Conservation (phyloP, 2,329 filamentous ascomycete genomes). For the Trichoderma sp. region DNA sequence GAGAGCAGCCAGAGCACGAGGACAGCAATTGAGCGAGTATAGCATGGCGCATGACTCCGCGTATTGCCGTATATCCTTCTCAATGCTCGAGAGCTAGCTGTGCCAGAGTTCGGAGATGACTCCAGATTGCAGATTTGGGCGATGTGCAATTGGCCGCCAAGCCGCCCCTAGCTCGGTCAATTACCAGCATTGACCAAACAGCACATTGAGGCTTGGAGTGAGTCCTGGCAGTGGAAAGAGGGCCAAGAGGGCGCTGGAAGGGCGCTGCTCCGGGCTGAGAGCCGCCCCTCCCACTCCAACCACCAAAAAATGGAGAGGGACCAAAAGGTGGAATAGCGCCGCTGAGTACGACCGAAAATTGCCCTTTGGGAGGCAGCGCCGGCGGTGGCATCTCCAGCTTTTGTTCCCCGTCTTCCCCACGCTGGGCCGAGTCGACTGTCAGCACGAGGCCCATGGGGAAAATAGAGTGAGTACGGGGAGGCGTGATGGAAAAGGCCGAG, state of each 20-base stretch:
- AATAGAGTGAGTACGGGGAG: constrained; percentile 12
- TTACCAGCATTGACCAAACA: constrained; percentile 8
- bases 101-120: constrained; percentile 11
- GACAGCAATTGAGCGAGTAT: not conserved
- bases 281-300: not conserved
- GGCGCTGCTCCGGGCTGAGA: not conserved
- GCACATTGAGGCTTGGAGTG: not conserved
- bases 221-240: not conserved
- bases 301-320: not conserved
- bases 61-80: not conserved
- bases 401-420: constrained; percentile 14
- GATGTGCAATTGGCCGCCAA: constrained; percentile 20
- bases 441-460: constrained; percentile 19
- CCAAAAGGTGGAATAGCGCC: constrained; percentile 29
- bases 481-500: not conserved
- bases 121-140: constrained; percentile 20
- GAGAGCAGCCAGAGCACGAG: not conserved
- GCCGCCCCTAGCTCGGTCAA: constrained; percentile 27
- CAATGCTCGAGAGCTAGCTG: not conserved
- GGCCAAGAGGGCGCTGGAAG: not conserved
- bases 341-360: constrained; percentile 39
- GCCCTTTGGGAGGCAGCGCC: constrained; percentile 31
- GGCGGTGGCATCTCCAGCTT: constrained; percentile 19
- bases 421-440: not conserved
- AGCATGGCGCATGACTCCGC: not conserved